Percentiles rank a stretch among this genome's conserved stretches.
These are phyloP conservation scores for Trametes villosa DNA, from an alignment of 768 basidiomycete species.

Conservation along the genomic window DNA sequence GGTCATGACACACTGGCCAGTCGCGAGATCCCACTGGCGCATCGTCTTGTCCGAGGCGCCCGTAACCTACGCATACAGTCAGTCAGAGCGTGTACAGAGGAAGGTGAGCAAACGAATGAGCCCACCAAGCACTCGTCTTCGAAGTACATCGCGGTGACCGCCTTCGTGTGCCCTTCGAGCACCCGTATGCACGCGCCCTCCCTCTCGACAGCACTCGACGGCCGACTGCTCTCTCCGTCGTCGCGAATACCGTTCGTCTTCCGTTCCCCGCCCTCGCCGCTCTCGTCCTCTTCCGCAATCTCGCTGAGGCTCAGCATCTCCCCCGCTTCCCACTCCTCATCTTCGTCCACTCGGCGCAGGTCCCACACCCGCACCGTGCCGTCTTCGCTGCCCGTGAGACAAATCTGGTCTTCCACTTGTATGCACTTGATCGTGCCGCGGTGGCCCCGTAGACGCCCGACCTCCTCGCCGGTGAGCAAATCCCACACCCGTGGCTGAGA, in stretches of 20 bases:
- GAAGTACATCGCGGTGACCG: slow-evolving; percentile 92
- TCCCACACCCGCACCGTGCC: slow-evolving; percentile 91
- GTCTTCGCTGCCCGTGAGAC: slow-evolving; percentile 90
- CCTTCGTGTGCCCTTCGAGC: slow-evolving; percentile 90
- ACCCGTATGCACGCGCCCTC: slow-evolving; percentile 71
- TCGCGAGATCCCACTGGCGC: slow-evolving; percentile 96
- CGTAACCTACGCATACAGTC: slow-evolving; percentile 67
- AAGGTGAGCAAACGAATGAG: slow-evolving; percentile 28
- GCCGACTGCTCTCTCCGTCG: slow-evolving; percentile 35
- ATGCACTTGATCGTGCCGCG: slow-evolving; percentile 81
- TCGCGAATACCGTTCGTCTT: slow-evolving; percentile 44
- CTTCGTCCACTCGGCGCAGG: slow-evolving; percentile 78
- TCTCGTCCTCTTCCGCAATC: slow-evolving; percentile 66
- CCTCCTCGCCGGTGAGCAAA: slow-evolving; percentile 84
- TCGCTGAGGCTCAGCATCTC: slow-evolving; percentile 64
- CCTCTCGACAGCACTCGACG: slow-evolving; percentile 44
- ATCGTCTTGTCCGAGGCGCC: slow-evolving; percentile 98
- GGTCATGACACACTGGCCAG: slow-evolving; percentile 97
- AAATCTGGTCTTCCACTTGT: slow-evolving; percentile 91
- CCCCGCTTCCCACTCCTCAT: slow-evolving; percentile 56
- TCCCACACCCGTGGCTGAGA: slow-evolving; percentile 94
- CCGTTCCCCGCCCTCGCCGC: slow-evolving; percentile 35
- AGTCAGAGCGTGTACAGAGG: background rate
- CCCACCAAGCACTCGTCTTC: slow-evolving; percentile 91
- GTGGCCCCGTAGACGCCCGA: slow-evolving; percentile 86